Percentiles rank a stretch among this genome's conserved stretches.
These are phyloP conservation scores for Candida vartiovaarae DNA, from an alignment of 805 yeast species.

Conservation along the genomic window DNA sequence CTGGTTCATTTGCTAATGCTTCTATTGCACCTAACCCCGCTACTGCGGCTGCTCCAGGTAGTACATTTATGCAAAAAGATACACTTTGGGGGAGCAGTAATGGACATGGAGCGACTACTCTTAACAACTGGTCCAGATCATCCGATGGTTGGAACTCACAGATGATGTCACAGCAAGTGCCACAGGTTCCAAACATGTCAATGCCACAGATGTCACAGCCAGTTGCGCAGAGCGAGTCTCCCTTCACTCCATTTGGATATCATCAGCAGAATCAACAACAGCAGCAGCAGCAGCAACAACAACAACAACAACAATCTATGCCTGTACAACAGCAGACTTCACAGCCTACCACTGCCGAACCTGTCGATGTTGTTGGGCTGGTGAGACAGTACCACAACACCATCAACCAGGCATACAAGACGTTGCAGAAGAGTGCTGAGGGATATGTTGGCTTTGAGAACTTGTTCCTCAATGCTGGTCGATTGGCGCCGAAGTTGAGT, in stretches of 20 bases:
- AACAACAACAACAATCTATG: background rate
- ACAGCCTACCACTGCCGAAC: background rate
- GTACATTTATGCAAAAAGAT: constrained; percentile 1
- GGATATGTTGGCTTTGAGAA: constrained; percentile 1
- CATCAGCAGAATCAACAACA: background rate
- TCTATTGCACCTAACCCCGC: background rate
- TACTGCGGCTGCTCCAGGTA: background rate
- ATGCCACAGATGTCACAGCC: background rate
- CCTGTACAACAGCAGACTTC: too few species aligned
- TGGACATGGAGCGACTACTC: background rate
- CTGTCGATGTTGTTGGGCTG: background rate
- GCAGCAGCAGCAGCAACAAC: background rate
- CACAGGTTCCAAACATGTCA: background rate
- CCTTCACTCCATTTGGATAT: background rate
- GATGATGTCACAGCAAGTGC: background rate
- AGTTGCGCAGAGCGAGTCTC: background rate
- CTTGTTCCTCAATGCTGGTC: background rate
- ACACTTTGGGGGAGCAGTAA: constrained; percentile 4
- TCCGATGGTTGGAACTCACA: background rate
- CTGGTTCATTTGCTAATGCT: background rate
- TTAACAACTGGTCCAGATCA: background rate
- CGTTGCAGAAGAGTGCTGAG: background rate
- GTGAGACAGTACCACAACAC: background rate
- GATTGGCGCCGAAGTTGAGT: background rate
- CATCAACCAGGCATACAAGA: background rate